These are phyloP conservation scores for Entamoeba histolytica DNA, from an alignment of 208 protist genomes.

Conservation along the genomic window DNA sequence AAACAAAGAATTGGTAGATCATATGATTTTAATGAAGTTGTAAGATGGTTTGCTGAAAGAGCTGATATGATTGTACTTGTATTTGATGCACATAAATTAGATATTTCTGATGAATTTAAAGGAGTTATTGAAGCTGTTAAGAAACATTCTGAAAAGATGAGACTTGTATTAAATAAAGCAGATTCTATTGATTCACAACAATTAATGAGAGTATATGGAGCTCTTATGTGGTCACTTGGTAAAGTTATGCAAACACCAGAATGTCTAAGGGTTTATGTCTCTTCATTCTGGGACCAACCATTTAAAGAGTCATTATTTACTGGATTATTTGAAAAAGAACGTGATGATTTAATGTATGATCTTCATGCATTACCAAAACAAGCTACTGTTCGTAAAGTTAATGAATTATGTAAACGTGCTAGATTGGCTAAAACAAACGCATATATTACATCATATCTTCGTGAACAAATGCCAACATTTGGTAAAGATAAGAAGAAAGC, in stretches of 20 bases:
- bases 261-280: conserved; percentile 72
- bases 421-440: conserved; percentile 54
- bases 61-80: conserved; percentile 74
- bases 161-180: conserved; percentile 81
- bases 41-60: conserved; percentile 65
- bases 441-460: conserved; percentile 49
- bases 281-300: conserved; percentile 74
- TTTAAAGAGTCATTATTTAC: conserved; percentile 51
- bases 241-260: conserved; percentile 71
- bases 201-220: conserved; percentile 78
- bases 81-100: conserved; percentile 87
- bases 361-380: conserved; percentile 54
- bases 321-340: conserved; percentile 55
- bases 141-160: conserved; percentile 52
- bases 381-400: conserved; percentile 58
- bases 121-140: conserved; percentile 36
- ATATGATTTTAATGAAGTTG: conserved; percentile 46
- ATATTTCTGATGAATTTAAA: conserved; percentile 55
- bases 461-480: conserved; percentile 2
- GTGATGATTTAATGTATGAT: conserved; percentile 55
- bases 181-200: conserved; percentile 66
- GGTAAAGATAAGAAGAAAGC: not conserved
- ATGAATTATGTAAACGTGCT: conserved; percentile 58
- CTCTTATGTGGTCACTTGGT: conserved; percentile 79
- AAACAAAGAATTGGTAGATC: conserved; percentile 51